Base-by-base conservation (phyloP, 2,329 filamentous ascomycete genomes). In the Penicillium olsonii region DNA sequence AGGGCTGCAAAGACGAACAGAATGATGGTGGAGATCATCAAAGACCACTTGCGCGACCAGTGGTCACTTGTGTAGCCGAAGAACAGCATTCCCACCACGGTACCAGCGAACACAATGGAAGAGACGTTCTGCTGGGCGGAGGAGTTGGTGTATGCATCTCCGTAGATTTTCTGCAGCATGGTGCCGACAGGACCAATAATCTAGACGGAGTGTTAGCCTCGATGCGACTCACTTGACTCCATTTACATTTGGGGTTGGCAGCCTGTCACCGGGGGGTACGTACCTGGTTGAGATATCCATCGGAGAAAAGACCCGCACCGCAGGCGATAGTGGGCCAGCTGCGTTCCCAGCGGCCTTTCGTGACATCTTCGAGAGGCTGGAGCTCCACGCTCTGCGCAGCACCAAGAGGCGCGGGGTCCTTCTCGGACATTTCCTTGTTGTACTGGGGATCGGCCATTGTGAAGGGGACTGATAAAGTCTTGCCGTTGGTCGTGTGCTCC, bases 241-340 rank as follows among this genome's bases (percentile, higher is more conserved):
- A n/a, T n/a, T n/a, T n/a, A n/a, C n/a, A n/a, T n/a, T n/a, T n/a
- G n/a, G n/a, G n/a, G n/a, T n/a, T n/a, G n/a, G n/a, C n/a, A n/a
- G n/a, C n/a, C n/a, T n/a, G n/a, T n/a, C n/a, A n/a, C n/a, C n/a
- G 17, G 12, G 24, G 27, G 26, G 29, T 43, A 65, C 74, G 61
- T 73, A 90, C 88, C 64, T 89, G 90, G 72, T 95, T 95, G 66
- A 96, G 83, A 69, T 96, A 96, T 14, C 92, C 92, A 69, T 96
- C 92, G 19, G 87, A 91, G 72, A 96, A 96, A 2, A 96, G 79
- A 63, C 92, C 92, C 43, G 91, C 88, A 56, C 92, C 92, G 65
- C 90, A 95, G 37, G 91, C 91, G 60, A 96, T 86, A 1, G 90
- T 87, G 12, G 91, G 90, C 79, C 83, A 85, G 15, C 80, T 74